Percentiles rank a stretch among this genome's conserved stretches.
These are phyloP conservation scores for Raddia guianensis DNA, from an alignment of 176 grass and related monocot genomes.

Conservation along the genomic window DNA sequence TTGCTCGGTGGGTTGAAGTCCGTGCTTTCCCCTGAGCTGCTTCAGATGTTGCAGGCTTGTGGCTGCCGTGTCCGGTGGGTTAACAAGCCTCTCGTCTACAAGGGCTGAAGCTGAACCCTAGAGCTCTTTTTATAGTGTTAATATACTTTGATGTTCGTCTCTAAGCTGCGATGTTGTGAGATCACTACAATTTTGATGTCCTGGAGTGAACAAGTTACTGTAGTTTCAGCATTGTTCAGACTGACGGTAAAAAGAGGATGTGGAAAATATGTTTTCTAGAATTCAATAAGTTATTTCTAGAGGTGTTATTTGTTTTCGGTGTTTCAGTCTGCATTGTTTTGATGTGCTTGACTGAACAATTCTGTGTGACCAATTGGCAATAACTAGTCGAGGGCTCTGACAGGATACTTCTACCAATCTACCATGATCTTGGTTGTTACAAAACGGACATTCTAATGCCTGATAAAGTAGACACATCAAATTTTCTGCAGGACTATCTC, in stretches of 20 bases:
- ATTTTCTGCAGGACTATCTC: not conserved
- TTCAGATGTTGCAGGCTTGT: no score
- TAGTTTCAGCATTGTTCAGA: no score
- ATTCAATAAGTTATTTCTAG: no score
- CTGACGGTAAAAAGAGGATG: no score
- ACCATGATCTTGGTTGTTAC: not conserved
- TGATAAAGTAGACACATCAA: not conserved
- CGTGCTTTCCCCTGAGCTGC: slow-evolving; percentile 43
- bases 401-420: not conserved
- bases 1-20: slow-evolving; percentile 51
- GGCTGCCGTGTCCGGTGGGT: no score
- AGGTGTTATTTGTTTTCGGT: not conserved
- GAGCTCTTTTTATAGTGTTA: not conserved
- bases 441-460: not conserved
- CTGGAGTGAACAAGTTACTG: not conserved
- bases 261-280: no score
- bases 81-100: no score
- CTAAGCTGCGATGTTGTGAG: not conserved
- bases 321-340: not conserved
- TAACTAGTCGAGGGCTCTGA: no score
- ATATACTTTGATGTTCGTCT: not conserved
- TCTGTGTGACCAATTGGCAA: no score
- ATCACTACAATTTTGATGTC: not conserved
- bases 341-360: not conserved
- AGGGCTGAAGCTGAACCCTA: not conserved